Base-by-base conservation (phyloP, 192 early-diverging fungal genomes). In the Backusella morwellensis region DNA sequence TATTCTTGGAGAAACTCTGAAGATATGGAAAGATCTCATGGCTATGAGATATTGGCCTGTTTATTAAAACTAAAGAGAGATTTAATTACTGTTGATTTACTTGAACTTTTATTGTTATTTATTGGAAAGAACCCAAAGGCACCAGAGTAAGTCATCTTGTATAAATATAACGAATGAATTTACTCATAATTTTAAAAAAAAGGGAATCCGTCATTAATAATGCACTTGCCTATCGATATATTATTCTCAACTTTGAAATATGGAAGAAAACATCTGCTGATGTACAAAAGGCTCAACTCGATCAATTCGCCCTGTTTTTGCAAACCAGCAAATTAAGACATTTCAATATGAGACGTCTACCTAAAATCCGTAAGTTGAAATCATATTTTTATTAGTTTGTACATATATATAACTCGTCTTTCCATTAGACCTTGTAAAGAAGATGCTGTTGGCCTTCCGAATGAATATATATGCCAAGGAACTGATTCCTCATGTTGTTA, bases 191-290 rank as follows among this genome's bases (percentile, higher is more conserved):
- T 75, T 75, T 5, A 56, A 23, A 59, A 23, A 29, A 15, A 69
- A 68, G 88, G 14, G 89, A 92, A 69, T 87, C 91, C 6, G 82
- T 90, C 5, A 87, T 93, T 47, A 85, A 82, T 3, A 93, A 93
- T 78, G 83, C 87, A 26, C 83, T 88, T 72, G 91, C 91, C 3
- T 91, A 90, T 75, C 77, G 88, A 9, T 87, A 82, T 40, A 40
- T 93, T 17, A 85, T 91, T 72, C 75, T 93, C 73, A 89, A 93
- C 47, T 86, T 92, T 81, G 92, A 93, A 66, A 79, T 93, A 14
- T 93, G 92, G 92, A 82, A 84, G 63, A 84, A 82, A 67, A 83
- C 90, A 0, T 75, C 76, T 32, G 72, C 80, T 6, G 81, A 86
- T 6, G 84, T 92, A 2, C 92, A 93, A 66, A 70, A 81, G 44